These are phyloP conservation scores for Elongisporangium undulatum DNA, from an alignment of 352 stramenopile genomes.

Conservation along the genomic window DNA sequence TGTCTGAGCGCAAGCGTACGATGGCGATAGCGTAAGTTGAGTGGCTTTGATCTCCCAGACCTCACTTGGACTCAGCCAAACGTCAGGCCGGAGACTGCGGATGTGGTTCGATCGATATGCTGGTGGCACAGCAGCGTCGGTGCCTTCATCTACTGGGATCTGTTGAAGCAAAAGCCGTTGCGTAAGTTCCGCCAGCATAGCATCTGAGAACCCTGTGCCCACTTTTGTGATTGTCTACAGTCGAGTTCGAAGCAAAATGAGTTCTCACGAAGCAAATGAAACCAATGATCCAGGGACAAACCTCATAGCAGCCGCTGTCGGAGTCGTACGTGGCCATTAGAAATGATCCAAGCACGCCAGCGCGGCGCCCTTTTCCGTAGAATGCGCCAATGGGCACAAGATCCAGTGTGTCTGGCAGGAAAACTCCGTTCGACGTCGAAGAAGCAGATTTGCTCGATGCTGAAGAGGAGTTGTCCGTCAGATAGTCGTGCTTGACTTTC, in stretches of 20 bases:
- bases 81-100: slow-evolving; percentile 77
- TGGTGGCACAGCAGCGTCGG: slow-evolving; percentile 45
- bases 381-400: slow-evolving; percentile 98
- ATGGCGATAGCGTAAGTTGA: slow-evolving; percentile 95
- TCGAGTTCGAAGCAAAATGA: neutral
- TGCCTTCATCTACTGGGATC: slow-evolving; percentile 25
- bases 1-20: slow-evolving; percentile 90
- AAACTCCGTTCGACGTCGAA: slow-evolving; percentile 31
- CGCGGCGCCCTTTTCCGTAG: slow-evolving; percentile 93
- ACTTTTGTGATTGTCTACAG: slow-evolving; percentile 85
- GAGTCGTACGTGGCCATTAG: slow-evolving; percentile 96
- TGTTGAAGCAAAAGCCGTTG: slow-evolving; percentile 35
- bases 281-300: slow-evolving; percentile 4
- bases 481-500: slow-evolving; percentile 83
- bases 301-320: slow-evolving; percentile 93
- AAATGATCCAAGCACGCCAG: slow-evolving; percentile 97
- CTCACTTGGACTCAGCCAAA: slow-evolving; percentile 92
- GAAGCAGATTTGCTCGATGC: slow-evolving; percentile 6
- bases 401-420: slow-evolving; percentile 91
- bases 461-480: slow-evolving; percentile 11
- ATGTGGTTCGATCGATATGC: slow-evolving; percentile 32
- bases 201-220: slow-evolving; percentile 98
- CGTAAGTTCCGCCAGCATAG: slow-evolving; percentile 80
- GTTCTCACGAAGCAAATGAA: neutral
- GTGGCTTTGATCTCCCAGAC: slow-evolving; percentile 99